Evolutionary conservation across 495 filamentous ascomycete species (phyloP).

Genomic region (Pseudomonodictys pantanalensis): DNA sequence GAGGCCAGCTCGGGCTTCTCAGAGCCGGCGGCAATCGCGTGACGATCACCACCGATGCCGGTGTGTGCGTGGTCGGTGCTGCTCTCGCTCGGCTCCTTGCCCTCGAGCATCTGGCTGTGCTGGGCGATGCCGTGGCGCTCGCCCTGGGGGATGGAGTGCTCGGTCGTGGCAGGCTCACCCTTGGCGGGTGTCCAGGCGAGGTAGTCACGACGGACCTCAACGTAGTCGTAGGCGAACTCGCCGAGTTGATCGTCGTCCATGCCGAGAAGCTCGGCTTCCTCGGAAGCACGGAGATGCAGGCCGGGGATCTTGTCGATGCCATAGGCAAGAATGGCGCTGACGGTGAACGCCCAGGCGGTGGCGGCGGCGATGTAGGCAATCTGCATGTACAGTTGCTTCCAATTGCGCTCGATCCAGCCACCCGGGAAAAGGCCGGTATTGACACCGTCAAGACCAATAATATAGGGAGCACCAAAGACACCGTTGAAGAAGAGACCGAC

Average conservation of each 20-base stretch:
- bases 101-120: slow-evolving; percentile 71
- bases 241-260: slow-evolving; percentile 99
- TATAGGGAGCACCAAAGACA: slow-evolving; percentile 81
- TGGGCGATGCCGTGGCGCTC: slow-evolving; percentile 79
- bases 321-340: slow-evolving; percentile 80
- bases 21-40: slow-evolving; percentile 22
- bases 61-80: slow-evolving; percentile 43
- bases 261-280: slow-evolving; percentile 94
- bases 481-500: slow-evolving; percentile 91
- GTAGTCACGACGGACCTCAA: slow-evolving; percentile 96
- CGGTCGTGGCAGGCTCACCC: slow-evolving; percentile 54
- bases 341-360: slow-evolving; percentile 74
- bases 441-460: slow-evolving; percentile 91
- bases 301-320: slow-evolving; percentile 84
- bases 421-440: slow-evolving; percentile 70
- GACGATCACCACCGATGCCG: slow-evolving; percentile 43
- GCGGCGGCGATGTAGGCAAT: slow-evolving; percentile 81
- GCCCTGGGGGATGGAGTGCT: slow-evolving; percentile 61
- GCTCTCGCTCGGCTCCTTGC: slow-evolving; percentile 54
- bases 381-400: slow-evolving; percentile 84
- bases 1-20: slow-evolving; percentile 21
- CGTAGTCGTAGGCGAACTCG: slow-evolving; percentile 99
- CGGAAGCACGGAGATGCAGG: slow-evolving; percentile 83
- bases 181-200: slow-evolving; percentile 94
- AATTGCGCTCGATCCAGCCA: slow-evolving; percentile 88